Percentiles rank a stretch among this genome's conserved stretches.
Conservation (phyloP, 106 monocot species). For the Acorus calamus region DNA sequence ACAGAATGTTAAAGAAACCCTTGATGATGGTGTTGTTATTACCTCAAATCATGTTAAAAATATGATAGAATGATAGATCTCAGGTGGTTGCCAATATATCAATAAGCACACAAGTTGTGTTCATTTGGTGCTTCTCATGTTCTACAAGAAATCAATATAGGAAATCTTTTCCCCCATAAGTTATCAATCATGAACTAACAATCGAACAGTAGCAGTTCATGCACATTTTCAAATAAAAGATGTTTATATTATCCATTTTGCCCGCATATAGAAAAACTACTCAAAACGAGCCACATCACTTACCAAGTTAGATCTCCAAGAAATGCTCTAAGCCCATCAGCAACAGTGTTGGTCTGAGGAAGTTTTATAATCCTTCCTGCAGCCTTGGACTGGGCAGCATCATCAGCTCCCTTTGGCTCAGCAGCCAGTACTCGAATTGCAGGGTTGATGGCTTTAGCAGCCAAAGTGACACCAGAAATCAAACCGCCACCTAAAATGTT, state of each 20-base stretch:
- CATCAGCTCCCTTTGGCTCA: conserved; percentile 89
- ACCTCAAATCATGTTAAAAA: no score
- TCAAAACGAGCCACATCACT: background rate
- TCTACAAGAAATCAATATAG: no score
- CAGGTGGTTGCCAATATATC: no score
- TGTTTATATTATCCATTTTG: background rate
- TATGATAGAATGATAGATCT: no score
- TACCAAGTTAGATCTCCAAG: conserved; percentile 92
- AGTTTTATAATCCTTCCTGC: conserved; percentile 57
- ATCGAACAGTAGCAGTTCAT: no score
- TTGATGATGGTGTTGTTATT: no score
- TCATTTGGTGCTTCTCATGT: no score
- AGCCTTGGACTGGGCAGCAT: conserved; percentile 73
- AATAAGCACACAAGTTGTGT: no score
- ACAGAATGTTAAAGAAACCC: no score
- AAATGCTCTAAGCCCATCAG: conserved; percentile 88
- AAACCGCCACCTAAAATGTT: conserved; percentile 65
- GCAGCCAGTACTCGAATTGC: conserved; percentile 70
- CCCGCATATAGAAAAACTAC: background rate
- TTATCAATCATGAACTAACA: no score
- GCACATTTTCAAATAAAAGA: no score
- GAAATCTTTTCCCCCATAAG: no score
- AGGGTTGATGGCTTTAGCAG: conserved; percentile 89
- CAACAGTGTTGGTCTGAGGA: conserved; percentile 65
- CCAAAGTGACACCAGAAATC: conserved; percentile 81